Conservation (phyloP, 2,329 filamentous ascomycete genomes). For the Curvularia lunata region DNA sequence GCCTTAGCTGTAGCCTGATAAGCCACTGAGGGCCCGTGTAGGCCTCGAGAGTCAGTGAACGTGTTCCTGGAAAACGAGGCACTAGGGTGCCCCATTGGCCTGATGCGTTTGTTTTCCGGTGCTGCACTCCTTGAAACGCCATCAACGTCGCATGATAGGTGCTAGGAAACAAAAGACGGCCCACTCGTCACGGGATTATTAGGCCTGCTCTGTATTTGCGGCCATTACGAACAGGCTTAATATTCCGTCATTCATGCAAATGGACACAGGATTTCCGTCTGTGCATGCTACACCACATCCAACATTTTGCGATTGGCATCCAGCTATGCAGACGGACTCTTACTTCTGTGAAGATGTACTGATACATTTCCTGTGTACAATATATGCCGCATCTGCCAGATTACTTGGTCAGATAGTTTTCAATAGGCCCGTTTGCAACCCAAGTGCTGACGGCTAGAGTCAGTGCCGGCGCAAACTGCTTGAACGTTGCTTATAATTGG, state of each 20-base stretch:
- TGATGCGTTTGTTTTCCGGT: slow-evolving; percentile 27
- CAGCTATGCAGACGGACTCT: not conserved
- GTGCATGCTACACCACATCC: slow-evolving; percentile 7
- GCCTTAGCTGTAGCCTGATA: slow-evolving; percentile 3
- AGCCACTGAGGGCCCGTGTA: slow-evolving; percentile 6
- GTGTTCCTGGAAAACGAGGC: slow-evolving; percentile 30
- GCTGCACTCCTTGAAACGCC: slow-evolving; percentile 37
- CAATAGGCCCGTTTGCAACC: not conserved
- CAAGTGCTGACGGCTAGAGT: slow-evolving; percentile 3
- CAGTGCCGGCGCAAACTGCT: not conserved
- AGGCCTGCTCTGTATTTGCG: slow-evolving; percentile 15
- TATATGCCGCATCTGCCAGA: not conserved
- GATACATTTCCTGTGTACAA: slow-evolving; percentile 6
- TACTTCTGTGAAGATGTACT: not conserved
- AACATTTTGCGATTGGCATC: slow-evolving; percentile 1
- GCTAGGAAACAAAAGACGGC: slow-evolving; percentile 25
- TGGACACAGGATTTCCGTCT: slow-evolving; percentile 3
- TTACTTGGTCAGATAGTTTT: not conserved
- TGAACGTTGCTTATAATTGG: slow-evolving; percentile 3
- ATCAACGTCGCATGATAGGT: slow-evolving; percentile 36
- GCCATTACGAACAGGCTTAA: slow-evolving; percentile 14
- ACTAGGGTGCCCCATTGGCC: slow-evolving; percentile 32
- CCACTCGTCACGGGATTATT: slow-evolving; percentile 9
- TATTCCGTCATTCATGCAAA: slow-evolving; percentile 21
- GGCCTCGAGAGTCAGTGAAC: slow-evolving; percentile 19